phyloP scores from a whole-genome alignment of 2,329 filamentous ascomycete genomes.

The Beauveria caledonica region DNA sequence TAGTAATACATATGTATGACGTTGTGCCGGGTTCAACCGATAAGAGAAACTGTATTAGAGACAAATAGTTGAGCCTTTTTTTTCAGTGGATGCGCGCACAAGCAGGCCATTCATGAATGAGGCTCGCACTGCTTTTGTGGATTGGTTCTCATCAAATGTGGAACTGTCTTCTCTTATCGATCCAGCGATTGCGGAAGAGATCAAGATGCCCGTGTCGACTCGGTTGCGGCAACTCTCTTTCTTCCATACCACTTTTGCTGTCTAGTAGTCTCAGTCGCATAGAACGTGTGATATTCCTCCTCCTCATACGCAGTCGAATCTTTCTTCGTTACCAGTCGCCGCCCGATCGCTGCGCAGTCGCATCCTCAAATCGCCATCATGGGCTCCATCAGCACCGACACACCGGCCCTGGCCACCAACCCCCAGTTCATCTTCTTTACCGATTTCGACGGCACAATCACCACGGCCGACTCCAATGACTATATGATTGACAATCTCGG shows the following conservation, averaged over 20 bases:
- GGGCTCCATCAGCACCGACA: conserved; percentile 34
- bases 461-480: conserved; percentile 58
- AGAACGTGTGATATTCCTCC: neutral
- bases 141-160: conserved; percentile 8
- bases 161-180: neutral
- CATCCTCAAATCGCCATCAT: conserved; percentile 23
- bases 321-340: too few relatives aligned
- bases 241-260: neutral
- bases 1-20: conserved; percentile 1
- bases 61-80: neutral
- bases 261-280: neutral
- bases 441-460: conserved; percentile 97
- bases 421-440: conserved; percentile 97
- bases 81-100: neutral
- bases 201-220: neutral
- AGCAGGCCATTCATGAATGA: conserved; percentile 1
- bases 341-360: neutral
- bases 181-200: neutral
- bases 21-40: neutral
- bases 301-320: neutral
- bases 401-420: conserved; percentile 55
- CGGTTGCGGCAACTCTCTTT: neutral
- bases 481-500: conserved; percentile 86
- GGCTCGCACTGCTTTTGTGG: neutral
- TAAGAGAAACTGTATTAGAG: neutral